Evolutionary conservation across 257 asterid genomes (phyloP).

Genomic region (Salvia splendens): DNA sequence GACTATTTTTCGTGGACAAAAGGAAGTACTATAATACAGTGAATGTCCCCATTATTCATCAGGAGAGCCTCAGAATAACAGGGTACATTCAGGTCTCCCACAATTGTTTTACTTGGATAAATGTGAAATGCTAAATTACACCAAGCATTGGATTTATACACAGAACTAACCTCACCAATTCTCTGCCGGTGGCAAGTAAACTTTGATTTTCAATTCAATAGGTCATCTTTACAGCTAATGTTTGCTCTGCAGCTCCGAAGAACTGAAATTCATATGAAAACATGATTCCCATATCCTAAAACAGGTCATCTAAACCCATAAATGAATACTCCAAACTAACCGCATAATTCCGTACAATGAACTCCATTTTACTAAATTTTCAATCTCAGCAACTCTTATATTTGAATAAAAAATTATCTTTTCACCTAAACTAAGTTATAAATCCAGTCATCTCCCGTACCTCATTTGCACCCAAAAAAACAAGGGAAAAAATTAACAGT

Average conservation of each 20-base stretch:
- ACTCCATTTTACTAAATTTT: not conserved
- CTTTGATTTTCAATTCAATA: constrained; percentile 1
- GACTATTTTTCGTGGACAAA: too few relatives aligned
- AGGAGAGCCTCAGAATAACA: not conserved
- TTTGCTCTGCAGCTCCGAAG: not conserved
- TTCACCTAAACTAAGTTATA: constrained; percentile 23
- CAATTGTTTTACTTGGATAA: not conserved
- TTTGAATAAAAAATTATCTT: not conserved
- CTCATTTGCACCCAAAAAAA: not conserved
- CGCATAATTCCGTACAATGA: constrained; percentile 1
- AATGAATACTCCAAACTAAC: not conserved
- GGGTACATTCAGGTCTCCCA: constrained; percentile 1
- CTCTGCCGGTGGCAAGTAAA: not conserved
- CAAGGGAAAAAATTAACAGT: not conserved
- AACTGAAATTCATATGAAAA: not conserved
- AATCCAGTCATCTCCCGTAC: not conserved
- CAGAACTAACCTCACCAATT: not conserved
- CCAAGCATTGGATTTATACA: not conserved
- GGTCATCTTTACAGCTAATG: not conserved
- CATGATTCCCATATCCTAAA: constrained; percentile 10
- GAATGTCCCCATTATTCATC: constrained; percentile 6
- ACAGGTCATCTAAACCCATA: constrained; percentile 4
- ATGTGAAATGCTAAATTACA: not conserved
- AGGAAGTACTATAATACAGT: not conserved
- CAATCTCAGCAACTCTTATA: not conserved